phyloP scores from a whole-genome alignment of 805 yeast species.

The Sugiyamaella lignohabitans region DNA sequence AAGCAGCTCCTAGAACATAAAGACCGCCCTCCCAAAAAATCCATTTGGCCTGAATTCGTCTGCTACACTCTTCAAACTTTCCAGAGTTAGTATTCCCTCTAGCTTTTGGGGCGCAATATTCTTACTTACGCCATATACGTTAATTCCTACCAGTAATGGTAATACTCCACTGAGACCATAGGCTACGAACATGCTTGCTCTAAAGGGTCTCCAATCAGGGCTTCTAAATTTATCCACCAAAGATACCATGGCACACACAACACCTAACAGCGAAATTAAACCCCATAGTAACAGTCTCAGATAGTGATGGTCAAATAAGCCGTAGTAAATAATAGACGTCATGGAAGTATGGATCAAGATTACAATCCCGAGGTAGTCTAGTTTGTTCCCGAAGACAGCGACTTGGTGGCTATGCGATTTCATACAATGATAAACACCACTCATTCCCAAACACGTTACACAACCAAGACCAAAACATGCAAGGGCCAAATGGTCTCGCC shows the following conservation, averaged over 20 bases:
- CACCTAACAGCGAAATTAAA: constrained; percentile 48
- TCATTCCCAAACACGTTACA: constrained; percentile 51
- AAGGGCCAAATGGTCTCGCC: constrained; percentile 46
- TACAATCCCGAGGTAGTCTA: constrained; percentile 73
- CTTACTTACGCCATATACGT: constrained; percentile 38
- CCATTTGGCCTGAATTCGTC: constrained; percentile 54
- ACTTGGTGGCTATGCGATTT: constrained; percentile 59
- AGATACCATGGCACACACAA: constrained; percentile 56
- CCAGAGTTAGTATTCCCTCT: not conserved
- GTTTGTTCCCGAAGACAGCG: constrained; percentile 53
- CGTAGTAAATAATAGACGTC: constrained; percentile 44
- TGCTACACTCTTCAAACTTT: constrained; percentile 35
- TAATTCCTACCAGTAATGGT: constrained; percentile 56
- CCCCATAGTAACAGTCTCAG: constrained; percentile 27
- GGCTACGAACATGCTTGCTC: constrained; percentile 71
- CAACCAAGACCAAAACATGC: constrained; percentile 53
- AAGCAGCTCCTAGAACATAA: constrained; percentile 70
- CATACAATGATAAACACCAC: constrained; percentile 60
- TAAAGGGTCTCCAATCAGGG: constrained; percentile 62
- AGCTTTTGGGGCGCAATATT: not conserved
- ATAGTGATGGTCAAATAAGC: constrained; percentile 35
- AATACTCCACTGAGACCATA: constrained; percentile 75
- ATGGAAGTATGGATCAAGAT: constrained; percentile 59
- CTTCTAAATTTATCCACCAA: constrained; percentile 61
- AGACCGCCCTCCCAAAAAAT: constrained; percentile 62